Base-by-base conservation (phyloP, 495 filamentous ascomycete genomes). In the Aspergillus heteromorphus region DNA sequence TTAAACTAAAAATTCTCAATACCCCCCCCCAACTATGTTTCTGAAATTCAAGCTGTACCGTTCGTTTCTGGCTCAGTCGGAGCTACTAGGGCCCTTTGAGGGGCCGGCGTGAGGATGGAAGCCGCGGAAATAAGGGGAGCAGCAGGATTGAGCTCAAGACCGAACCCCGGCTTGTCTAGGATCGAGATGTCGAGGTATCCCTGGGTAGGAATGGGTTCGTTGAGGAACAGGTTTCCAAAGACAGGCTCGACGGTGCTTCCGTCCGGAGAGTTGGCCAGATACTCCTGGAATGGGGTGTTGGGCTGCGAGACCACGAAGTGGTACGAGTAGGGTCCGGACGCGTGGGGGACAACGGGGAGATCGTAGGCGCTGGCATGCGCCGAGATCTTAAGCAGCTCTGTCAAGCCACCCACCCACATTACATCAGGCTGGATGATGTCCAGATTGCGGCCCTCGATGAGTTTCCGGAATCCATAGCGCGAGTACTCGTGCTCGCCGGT, bases 401-500 rank as follows among this genome's bases (percentile, higher is more conserved):
- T 96, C 79, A 96, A 70, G 54, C 91, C 91, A 48, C 91, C 91
- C 10, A 95, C 80, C 91, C 91, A 96, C 91, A 95, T 96, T 42
- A 96, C 89, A 63, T 96, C 91, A 6, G 91, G 91, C 67, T 95
- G 91, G 63, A 96, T 81, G 67, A 96, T 95, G 64, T 96, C 90
- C 51, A 96, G 71, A 66, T 95, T 92, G 53, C 91, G 88, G 45
- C 88, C 88, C 68, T 95, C 89, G 55, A 96, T 87, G 17, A 96
- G 79, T 76, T 95, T 93, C 49, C 91, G 88, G 84, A 96, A 96
- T 9, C 91, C 91, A 66, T 88, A 96, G 61, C 88, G 78, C 16
- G 89, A 92, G 71, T 90, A 95, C 65, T 96, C 91, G 74, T 96
- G 91, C 74, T 96, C 91, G 49, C 91, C 91, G 21, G 91, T 95